These are phyloP conservation scores for Rubia peregrina DNA, from an alignment of 305 asterid genomes.

Conservation along the genomic window DNA sequence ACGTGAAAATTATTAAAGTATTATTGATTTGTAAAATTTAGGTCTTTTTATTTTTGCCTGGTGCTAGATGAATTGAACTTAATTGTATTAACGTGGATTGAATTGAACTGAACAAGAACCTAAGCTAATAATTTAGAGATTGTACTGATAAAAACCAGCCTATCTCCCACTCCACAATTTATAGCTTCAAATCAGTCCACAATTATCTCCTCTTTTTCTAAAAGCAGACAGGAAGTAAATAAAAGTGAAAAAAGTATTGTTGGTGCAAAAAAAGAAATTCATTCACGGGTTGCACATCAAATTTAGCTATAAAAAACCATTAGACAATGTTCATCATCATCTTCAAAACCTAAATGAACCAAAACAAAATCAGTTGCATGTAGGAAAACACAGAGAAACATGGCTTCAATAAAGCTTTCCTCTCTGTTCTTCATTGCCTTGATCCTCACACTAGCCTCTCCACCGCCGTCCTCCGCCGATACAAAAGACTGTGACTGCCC, in stretches of 20 bases:
- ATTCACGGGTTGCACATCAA: slow-evolving; percentile 43
- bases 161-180: not conserved
- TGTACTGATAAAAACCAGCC: not conserved
- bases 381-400: not conserved
- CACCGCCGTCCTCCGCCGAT: slow-evolving; percentile 46
- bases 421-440: slow-evolving; percentile 47
- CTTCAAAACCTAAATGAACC: not conserved
- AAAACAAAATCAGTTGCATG: not conserved
- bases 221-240: not conserved
- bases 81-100: no score
- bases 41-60: no score
- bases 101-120: no score
- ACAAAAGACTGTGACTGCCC: slow-evolving; percentile 39
- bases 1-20: no score
- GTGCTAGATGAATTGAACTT: no score
- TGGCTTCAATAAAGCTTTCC: slow-evolving; percentile 40
- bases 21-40: no score
- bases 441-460: slow-evolving; percentile 41
- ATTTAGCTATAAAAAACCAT: slow-evolving; percentile 32
- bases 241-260: slow-evolving; percentile 1
- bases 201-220: not conserved
- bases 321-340: not conserved
- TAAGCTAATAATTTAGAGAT: no score
- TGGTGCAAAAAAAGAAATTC: slow-evolving; percentile 16
- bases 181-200: not conserved